phyloP scores from a whole-genome alignment of 768 basidiomycete species.

The Tephrocybe rancida region DNA sequence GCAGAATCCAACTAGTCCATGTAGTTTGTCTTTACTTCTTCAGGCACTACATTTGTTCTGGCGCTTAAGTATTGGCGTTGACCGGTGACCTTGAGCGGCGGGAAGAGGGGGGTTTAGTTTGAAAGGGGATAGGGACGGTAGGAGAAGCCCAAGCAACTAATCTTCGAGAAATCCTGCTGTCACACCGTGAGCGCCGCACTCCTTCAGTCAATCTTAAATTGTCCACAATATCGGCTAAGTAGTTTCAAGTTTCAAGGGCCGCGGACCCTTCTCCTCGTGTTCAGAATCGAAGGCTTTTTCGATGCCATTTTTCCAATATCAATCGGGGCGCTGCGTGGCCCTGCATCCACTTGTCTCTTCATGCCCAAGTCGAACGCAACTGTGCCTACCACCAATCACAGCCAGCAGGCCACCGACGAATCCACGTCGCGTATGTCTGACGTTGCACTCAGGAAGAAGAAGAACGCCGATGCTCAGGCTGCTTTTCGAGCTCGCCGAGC shows the following conservation, averaged over 20 bases:
- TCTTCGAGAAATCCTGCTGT: conserved; percentile 48
- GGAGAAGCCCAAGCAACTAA: conserved; percentile 33
- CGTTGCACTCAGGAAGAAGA: conserved; percentile 79
- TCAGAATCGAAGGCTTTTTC: conserved; percentile 70
- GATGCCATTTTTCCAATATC: conserved; percentile 61
- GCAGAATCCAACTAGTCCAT: conserved; percentile 30
- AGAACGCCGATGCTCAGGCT: conserved; percentile 89
- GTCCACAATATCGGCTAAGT: conserved; percentile 51
- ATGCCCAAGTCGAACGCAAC: conserved; percentile 46
- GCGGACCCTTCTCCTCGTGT: conserved; percentile 66
- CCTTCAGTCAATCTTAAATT: conserved; percentile 54
- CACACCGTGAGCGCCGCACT: conserved; percentile 45
- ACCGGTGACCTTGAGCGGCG: conserved; percentile 27
- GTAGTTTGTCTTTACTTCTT: too few species aligned
- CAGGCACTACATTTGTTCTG: too few species aligned
- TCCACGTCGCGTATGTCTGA: conserved; percentile 55
- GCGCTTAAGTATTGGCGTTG: too few species aligned
- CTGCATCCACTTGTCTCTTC: conserved; percentile 24
- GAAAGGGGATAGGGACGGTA: conserved; percentile 42
- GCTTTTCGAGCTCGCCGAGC: conserved; percentile 81
- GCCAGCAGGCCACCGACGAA: conserved; percentile 38
- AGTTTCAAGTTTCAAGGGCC: conserved; percentile 46
- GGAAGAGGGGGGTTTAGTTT: conserved; percentile 29
- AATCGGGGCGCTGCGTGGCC: conserved; percentile 24
- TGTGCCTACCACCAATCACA: conserved; percentile 27